Base-by-base conservation (phyloP, 352 stramenopile species). In the Globisporangium sylvaticum region DNA sequence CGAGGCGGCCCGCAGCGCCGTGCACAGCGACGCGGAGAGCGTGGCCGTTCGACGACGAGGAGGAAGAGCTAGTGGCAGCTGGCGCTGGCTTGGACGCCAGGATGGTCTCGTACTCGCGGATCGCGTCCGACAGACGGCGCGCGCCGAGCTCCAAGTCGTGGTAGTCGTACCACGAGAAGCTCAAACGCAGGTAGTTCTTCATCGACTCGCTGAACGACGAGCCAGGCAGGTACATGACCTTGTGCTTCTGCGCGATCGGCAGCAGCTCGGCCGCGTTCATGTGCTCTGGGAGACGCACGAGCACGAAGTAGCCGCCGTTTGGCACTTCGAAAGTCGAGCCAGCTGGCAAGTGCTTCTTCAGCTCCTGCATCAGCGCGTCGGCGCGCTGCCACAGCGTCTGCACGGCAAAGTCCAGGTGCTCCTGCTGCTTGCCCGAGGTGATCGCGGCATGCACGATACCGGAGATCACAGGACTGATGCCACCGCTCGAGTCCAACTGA, bases 391-490 rank as follows among this genome's bases (percentile, higher is more conserved):
- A 94, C 0, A 94, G 76, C 46, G 84, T 94, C 58, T 90, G 64
- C 12, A 87, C 76, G 0, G 86, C 86, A 25, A 83, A 89, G 60
- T 90, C 74, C n/a, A 94, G 69, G 77, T 94, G 86, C 61, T 92
- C 65, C 57, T 90, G 75, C 67, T 92, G 87, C 74, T 84, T 77
- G 18, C 85, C 83, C 18, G 85, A 91, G 3, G 79, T 54, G 61
- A 91, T 88, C 48, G 83, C 81, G 0, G 80, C 64, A 71, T 95
- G 80, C 18, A 98, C 79, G 56, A 97, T 97, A 34, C 91, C 84
- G 22, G 90, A 90, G 70, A 98, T 91, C 6, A 98, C 88, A 7
- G 92, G 92, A 71, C 96, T 96, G 62, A 98, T 95, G 75, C 95
- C 97, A 24, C 94, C 90, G 65, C 91, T 89, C 37, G 81, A 91